A percentile compares a stretch with the other conserved stretches of the same genome.
Conservation (phyloP, 1,139 yeast genomes). For the Suhomyces bolitotheri region DNA sequence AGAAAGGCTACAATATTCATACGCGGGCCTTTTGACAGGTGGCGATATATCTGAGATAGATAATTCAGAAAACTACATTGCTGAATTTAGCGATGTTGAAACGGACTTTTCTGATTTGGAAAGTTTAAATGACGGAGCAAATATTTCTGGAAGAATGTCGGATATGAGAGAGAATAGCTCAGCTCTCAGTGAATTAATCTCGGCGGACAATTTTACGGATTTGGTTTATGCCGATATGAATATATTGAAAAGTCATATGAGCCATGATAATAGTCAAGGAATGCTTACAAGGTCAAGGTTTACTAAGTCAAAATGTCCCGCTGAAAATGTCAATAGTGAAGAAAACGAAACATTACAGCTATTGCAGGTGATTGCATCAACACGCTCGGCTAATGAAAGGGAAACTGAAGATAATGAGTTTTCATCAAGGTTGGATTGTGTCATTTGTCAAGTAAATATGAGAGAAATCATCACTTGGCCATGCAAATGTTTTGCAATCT, state of each 20-base stretch:
- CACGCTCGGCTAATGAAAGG: slow-evolving; percentile 11
- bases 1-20: slow-evolving; percentile 24
- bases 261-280: slow-evolving; percentile 16
- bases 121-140: slow-evolving; percentile 5
- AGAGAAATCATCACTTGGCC: slow-evolving; percentile 91
- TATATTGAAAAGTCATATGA: slow-evolving; percentile 40
- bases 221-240: slow-evolving; percentile 24
- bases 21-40: slow-evolving; percentile 28
- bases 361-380: slow-evolving; percentile 25
- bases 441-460: slow-evolving; percentile 73
- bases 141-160: slow-evolving; percentile 1
- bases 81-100: slow-evolving; percentile 20
- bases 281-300: slow-evolving; percentile 47
- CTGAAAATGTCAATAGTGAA: not conserved
- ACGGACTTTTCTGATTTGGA: slow-evolving; percentile 20
- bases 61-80: slow-evolving; percentile 44
- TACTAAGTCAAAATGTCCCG: slow-evolving; percentile 13
- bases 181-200: slow-evolving; percentile 30
- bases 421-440: slow-evolving; percentile 52
- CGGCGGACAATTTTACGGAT: slow-evolving; percentile 32
- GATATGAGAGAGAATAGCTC: not conserved
- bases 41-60: slow-evolving; percentile 47
- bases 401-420: slow-evolving; percentile 16
- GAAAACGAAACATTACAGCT: slow-evolving; percentile 26
- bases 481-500: slow-evolving; percentile 83